Base-by-base conservation (phyloP, 106 monocot genomes). In the Dendrobium officinale region DNA sequence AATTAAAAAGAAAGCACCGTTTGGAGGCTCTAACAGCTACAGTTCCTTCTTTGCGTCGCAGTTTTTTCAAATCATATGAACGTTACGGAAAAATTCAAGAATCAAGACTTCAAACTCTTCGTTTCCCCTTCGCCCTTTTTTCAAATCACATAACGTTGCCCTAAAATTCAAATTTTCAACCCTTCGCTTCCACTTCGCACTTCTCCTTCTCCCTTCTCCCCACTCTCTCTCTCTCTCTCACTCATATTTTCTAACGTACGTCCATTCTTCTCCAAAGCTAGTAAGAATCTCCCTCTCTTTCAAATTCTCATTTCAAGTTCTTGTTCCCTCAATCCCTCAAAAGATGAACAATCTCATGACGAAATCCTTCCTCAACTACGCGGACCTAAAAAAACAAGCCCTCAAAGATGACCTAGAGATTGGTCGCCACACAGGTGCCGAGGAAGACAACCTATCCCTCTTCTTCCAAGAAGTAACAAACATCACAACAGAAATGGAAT, bases 261-360 rank as follows among this genome's bases (percentile, higher is more conserved):
- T 56, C 55, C 55, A 8, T 19, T 19, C 19, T 56, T 56, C 18
- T 56, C 55, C 55, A 45, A 0, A 45, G 45, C 45, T 45, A 45
- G 45, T 45, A 45, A 45, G 45, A 45, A 45, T 56, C 10, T 56
- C 55, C 17, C 55, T 56, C 15, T 56, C 55, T 56, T 4, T 19
- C 55, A 17, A 45, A 7, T 45, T 45, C 45, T 45, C 5, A 6
- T 6, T 45, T 45, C 8, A 9, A 45, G 45, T 45, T 45, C 45
- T 45, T 45, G 9, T 45, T 45, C 45, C 9, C 4, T 45, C 45
- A 45, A 45, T 45, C 56, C 56, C 56, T 56, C 3, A 22, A 2
- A 79, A 77, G 80, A 89, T 89, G 89, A 87, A 87, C 80, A 82
- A 85, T 56, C 87, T 89, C 18, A 89, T 89, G 85, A 89, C 87